Conservation (phyloP, 1,284 basidiomycete species). For the Mrakiaceae sp. region DNA sequence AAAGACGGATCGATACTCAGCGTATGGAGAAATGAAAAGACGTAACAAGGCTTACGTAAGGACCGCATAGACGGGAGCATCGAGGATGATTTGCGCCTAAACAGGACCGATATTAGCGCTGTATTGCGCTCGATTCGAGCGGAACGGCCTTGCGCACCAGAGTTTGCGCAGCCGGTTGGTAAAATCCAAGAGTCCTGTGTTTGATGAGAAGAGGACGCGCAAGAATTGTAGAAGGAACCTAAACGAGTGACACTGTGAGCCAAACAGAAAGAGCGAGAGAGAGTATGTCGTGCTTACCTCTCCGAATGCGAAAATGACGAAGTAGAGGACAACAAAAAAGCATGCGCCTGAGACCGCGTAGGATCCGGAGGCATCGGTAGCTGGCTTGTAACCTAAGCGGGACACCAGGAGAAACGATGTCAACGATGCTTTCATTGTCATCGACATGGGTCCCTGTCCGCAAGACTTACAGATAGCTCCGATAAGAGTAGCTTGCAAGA, state of each 20-base stretch:
- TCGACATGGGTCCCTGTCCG: neutral
- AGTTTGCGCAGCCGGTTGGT: conserved; percentile 25
- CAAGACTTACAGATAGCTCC: conserved; percentile 23
- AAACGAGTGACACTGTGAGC: neutral
- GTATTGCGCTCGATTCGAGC: no score
- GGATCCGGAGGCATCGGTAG: conserved; percentile 12
- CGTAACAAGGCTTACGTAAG: conserved; percentile 21
- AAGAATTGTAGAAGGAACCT: conserved; percentile 10
- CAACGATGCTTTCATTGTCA: neutral
- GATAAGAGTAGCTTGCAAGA: conserved; percentile 23
- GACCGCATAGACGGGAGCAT: conserved; percentile 35
- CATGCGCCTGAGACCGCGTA: conserved; percentile 17
- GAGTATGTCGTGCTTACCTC: no score
- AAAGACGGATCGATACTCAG: neutral
- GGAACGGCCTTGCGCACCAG: conserved; percentile 19
- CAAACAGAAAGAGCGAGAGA: no score
- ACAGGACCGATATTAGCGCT: no score
- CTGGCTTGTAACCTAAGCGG: conserved; percentile 22
- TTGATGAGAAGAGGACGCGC: conserved; percentile 20
- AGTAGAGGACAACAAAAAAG: conserved; percentile 19
- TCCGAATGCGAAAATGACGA: neutral
- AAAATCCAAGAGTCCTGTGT: conserved; percentile 25
- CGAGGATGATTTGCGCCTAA: conserved; percentile 22
- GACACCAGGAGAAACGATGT: neutral
- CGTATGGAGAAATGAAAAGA: neutral